Evolutionary conservation across 2,329 filamentous ascomycete genomes (phyloP).

Genomic region (Aspergillus sergii): DNA sequence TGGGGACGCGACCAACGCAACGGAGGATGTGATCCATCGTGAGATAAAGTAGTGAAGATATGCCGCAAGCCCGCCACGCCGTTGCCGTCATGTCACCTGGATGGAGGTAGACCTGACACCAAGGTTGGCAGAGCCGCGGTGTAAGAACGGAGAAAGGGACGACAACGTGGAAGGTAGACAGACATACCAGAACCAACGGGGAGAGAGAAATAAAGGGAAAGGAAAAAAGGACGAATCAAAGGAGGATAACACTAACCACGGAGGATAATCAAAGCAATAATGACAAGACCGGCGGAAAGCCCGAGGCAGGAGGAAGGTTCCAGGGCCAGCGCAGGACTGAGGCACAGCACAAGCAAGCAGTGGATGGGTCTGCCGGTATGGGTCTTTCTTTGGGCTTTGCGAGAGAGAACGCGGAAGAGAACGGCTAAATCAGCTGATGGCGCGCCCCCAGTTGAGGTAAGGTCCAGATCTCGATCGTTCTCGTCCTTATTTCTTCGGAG

Average conservation of each 20-base stretch:
- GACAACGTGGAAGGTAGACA: slow-evolving; percentile 1
- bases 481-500: not conserved
- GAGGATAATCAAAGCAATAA: slow-evolving; percentile 12
- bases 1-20: slow-evolving; percentile 20
- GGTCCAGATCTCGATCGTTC: slow-evolving; percentile 1
- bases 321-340: slow-evolving; percentile 19
- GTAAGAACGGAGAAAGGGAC: not conserved
- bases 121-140: slow-evolving; percentile 1
- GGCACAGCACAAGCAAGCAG: not conserved
- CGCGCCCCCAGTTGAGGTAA: not conserved
- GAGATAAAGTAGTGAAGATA: slow-evolving; percentile 10
- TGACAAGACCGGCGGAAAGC: slow-evolving; percentile 1
- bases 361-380: slow-evolving; percentile 27
- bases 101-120: not conserved
- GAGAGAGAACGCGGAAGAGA: slow-evolving; percentile 21
- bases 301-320: slow-evolving; percentile 12
- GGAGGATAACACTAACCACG: slow-evolving; percentile 22
- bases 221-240: slow-evolving; percentile 7
- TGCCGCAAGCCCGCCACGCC: slow-evolving; percentile 15
- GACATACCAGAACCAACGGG: not conserved
- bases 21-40: slow-evolving; percentile 14
- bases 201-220: not conserved
- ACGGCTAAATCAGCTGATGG: slow-evolving; percentile 27
- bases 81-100: not conserved
- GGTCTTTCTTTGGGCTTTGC: slow-evolving; percentile 16